These are phyloP conservation scores for Wickerhamomyces rabaulensis DNA, from an alignment of 805 yeast genomes.

Conservation along the genomic window DNA sequence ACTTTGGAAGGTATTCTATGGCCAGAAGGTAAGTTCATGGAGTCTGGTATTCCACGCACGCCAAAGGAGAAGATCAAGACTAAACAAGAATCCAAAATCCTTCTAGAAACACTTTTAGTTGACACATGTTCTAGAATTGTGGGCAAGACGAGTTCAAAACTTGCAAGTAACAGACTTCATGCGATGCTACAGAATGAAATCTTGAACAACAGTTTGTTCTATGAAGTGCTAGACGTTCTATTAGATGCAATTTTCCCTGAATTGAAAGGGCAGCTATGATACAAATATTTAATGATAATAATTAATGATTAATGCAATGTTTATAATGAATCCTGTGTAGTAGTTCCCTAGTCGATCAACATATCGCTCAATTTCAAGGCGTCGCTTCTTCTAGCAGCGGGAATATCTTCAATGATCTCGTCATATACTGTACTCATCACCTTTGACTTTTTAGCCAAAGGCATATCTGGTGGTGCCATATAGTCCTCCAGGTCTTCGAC, in stretches of 20 bases:
- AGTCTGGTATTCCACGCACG: slow-evolving; percentile 41
- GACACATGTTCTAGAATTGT: slow-evolving; percentile 71
- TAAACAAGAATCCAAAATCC: slow-evolving; percentile 50
- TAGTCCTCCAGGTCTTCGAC: not conserved
- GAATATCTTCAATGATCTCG: not conserved
- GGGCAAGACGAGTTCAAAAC: slow-evolving; percentile 58
- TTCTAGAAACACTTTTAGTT: slow-evolving; percentile 51
- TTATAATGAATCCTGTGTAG: not conserved
- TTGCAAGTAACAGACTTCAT: slow-evolving; percentile 58
- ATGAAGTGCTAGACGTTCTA: slow-evolving; percentile 53
- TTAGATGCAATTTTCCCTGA: slow-evolving; percentile 34
- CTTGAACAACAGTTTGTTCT: slow-evolving; percentile 59
- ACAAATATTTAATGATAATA: not conserved
- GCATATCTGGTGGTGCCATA: not conserved
- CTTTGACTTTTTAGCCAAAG: not conserved
- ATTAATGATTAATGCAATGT: not conserved
- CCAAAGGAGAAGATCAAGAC: slow-evolving; percentile 46
- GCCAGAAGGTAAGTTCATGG: slow-evolving; percentile 52
- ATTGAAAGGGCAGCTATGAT: not conserved
- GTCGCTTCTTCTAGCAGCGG: not conserved
- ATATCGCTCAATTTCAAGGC: not conserved
- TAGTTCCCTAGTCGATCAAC: not conserved
- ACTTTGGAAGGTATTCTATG: slow-evolving; percentile 31
- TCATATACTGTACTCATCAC: not conserved
- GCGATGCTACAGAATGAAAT: slow-evolving; percentile 69